Evolutionary conservation across 495 filamentous ascomycete genomes (phyloP), one percentile per base, ranked within the genome.

Genomic region (Penicillium daleae): DNA sequence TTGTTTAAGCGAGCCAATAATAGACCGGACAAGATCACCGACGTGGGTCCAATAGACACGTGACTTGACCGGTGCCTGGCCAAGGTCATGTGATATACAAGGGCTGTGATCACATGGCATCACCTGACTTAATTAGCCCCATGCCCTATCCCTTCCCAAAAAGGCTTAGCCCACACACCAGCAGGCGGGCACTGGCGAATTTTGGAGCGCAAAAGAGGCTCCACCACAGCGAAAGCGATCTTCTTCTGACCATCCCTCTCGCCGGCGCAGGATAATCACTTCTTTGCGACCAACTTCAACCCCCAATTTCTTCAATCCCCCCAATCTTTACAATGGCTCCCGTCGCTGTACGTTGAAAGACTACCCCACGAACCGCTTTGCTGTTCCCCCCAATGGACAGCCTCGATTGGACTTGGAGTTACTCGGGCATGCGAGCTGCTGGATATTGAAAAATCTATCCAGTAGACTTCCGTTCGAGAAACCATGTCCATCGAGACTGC

Each of bases 351-450:
- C 83, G 92, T 95, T 87, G 77, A 73, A 62, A 55, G 35, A 46
- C 75, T 63, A 70, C 63, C 62, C 66, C 69, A 77, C 76, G 83
- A 82, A 86, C 77, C 80, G 92, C 92, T 96, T 96, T 96, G 92
- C 92, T 96, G 92, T 90, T 88, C 83, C 76, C 70, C 77, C 74
- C 61, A 53, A 17, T 13, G 32, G 57, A 59, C 54, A 37, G 55
- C 55, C 59, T 62, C 40, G 62, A 52, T 61, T n/a, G 27, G 56
- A 42, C 49, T 56, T 53, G 40, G 52, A 57, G 26, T 59, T 57
- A 29, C 27, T 44, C 44, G 55, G 50, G 48, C 52, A 54, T 54
- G 54, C 7, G 32, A 33, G 19, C 57, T 50, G 7, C 39, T 54
- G 61, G 46, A 61, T 67, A 66, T 68, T 69, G 69, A 66, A 73